phyloP scores from a whole-genome alignment of 441 rosid species.

The Hura crepitans region DNA sequence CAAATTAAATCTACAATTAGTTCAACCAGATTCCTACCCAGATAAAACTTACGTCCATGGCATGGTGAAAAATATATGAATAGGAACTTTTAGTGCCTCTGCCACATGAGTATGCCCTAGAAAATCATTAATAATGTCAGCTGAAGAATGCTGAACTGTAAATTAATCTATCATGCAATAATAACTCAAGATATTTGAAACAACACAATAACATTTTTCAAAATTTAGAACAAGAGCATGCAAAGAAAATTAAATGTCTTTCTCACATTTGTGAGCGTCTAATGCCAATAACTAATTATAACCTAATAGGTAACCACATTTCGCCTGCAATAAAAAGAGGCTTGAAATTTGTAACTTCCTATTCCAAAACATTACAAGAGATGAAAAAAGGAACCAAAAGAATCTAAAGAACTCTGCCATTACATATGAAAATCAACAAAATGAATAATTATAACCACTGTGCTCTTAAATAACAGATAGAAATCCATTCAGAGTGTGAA shows the following conservation, averaged over 20 bases:
- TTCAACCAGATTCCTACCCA: slow-evolving; percentile 39
- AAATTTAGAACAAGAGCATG: not conserved
- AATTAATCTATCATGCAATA: not conserved
- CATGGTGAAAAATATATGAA: slow-evolving; percentile 98
- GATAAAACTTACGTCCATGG: slow-evolving; percentile 99
- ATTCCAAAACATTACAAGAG: not conserved
- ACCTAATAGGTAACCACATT: not conserved
- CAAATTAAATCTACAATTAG: slow-evolving; percentile 27
- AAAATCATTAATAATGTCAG: slow-evolving; percentile 34
- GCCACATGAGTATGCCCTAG: slow-evolving; percentile 97
- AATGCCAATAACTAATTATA: not conserved
- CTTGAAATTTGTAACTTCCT: not conserved
- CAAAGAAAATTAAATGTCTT: not conserved
- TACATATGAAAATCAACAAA: not conserved
- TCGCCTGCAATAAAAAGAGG: not conserved
- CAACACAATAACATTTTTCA: not conserved
- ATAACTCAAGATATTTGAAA: not conserved
- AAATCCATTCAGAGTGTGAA: not conserved
- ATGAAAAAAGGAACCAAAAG: not conserved
- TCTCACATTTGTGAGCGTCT: not conserved
- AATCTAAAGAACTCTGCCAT: not conserved
- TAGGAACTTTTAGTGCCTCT: slow-evolving; percentile 79
- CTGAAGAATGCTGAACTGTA: slow-evolving; percentile 18
- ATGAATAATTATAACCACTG: not conserved
- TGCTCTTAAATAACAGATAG: not conserved